phyloP scores from a whole-genome alignment of 176 grass and related monocot genomes.

The Cenchrus purpureus region DNA sequence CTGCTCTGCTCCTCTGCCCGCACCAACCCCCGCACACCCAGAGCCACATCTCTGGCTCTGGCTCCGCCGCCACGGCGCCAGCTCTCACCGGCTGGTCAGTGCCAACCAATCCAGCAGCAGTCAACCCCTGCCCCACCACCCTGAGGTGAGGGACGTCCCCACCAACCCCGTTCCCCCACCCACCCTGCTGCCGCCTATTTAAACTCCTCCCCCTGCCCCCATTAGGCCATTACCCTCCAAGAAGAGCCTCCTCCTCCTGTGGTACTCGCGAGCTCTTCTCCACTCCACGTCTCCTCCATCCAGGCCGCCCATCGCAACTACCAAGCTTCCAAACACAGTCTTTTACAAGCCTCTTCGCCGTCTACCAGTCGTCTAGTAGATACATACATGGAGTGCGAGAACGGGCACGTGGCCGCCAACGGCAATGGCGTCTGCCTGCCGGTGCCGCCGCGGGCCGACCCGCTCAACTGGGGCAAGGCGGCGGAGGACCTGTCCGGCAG shows the following conservation, averaged over 20 bases:
- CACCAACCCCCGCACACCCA: constrained; percentile 23
- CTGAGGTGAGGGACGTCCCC: constrained; percentile 2
- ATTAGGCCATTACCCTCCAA: constrained; percentile 53
- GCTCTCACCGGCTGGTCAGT: constrained; percentile 11
- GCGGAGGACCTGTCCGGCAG: constrained; percentile 58
- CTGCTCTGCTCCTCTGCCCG: too few species aligned
- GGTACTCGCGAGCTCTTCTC: constrained; percentile 37
- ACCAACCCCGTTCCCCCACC: constrained; percentile 37
- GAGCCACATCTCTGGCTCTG: background rate
- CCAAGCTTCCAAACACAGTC: background rate
- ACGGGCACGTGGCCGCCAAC: constrained; percentile 13
- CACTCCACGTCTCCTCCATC: background rate
- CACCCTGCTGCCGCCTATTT: constrained; percentile 57
- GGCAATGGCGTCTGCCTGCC: constrained; percentile 44
- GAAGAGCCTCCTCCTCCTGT: constrained; percentile 28
- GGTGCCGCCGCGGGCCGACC: constrained; percentile 40
- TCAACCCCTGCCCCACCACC: background rate
- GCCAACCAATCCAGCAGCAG: background rate
- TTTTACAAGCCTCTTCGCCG: background rate
- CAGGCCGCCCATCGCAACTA: background rate
- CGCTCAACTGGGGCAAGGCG: constrained; percentile 65
- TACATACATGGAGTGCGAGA: constrained; percentile 40
- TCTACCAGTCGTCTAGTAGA: too few species aligned
- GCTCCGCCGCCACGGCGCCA: background rate
- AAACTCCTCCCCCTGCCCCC: constrained; percentile 28